Conservation (phyloP, 805 yeast genomes). For the Lachancea thermotolerans region DNA sequence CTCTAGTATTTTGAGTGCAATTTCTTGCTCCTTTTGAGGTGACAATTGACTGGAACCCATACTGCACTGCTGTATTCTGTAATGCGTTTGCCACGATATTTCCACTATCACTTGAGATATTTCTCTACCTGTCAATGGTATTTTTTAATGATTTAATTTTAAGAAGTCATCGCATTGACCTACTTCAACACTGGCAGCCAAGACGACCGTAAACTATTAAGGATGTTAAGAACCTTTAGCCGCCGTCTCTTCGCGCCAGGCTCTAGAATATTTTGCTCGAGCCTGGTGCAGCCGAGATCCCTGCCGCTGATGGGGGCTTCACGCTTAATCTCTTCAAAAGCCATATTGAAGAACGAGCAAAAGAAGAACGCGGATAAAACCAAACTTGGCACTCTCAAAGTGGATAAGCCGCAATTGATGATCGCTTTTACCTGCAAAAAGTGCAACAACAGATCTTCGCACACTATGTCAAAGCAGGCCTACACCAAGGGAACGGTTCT, state of each 20-base stretch:
- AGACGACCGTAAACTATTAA: too few species aligned
- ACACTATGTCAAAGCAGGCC: constrained; percentile 88
- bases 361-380: neutral
- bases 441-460: constrained; percentile 78
- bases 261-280: too few species aligned
- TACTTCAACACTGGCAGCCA: too few species aligned
- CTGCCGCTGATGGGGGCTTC: too few species aligned
- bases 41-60: constrained; percentile 10
- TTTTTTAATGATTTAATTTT: neutral
- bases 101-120: neutral
- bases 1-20: constrained; percentile 28
- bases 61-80: constrained; percentile 2
- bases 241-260: too few species aligned
- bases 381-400: constrained; percentile 35
- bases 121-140: too few species aligned
- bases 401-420: constrained; percentile 74
- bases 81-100: neutral
- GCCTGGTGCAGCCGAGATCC: too few species aligned
- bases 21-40: constrained; percentile 29
- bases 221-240: too few species aligned
- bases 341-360: neutral
- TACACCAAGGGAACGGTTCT: constrained; percentile 80
- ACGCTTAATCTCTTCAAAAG: too few species aligned
- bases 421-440: constrained; percentile 89
- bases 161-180: neutral